Evolutionary conservation across 1,284 basidiomycete species (phyloP).

Genomic region (Exobasidium rhododendri): DNA sequence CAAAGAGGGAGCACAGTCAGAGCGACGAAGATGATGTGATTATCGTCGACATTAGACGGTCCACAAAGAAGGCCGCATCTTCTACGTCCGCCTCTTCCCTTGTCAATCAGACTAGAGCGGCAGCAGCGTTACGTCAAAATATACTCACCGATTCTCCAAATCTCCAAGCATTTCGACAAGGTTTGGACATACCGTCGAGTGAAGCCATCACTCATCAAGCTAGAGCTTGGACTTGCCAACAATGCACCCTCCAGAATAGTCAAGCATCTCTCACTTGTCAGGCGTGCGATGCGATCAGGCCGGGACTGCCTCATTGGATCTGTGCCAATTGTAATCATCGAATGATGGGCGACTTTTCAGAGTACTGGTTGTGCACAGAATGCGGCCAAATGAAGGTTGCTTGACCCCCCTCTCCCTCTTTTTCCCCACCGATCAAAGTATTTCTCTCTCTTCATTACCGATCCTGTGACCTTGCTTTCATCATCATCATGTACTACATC

Average conservation of each 20-base stretch:
- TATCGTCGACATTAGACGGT: background rate
- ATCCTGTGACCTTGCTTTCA: too few species aligned
- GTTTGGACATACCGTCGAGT: background rate
- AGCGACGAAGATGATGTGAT: slow-evolving; percentile 1
- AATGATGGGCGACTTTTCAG: slow-evolving; percentile 13
- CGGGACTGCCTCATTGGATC: slow-evolving; percentile 11
- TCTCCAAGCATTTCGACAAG: background rate
- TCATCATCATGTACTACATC: background rate
- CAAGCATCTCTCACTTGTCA: background rate
- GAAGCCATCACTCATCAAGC: background rate
- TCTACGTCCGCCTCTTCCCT: background rate
- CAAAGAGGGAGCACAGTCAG: background rate
- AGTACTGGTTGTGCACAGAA: slow-evolving; percentile 8
- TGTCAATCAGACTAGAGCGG: background rate
- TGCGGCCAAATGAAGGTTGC: slow-evolving; percentile 13
- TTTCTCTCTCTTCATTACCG: background rate
- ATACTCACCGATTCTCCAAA: background rate
- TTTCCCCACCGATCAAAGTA: background rate
- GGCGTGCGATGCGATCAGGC: slow-evolving; percentile 8
- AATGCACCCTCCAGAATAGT: slow-evolving; percentile 14
- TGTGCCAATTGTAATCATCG: slow-evolving; percentile 9
- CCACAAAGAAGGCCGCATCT: background rate
- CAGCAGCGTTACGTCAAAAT: background rate
- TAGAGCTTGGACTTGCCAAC: slow-evolving; percentile 13
- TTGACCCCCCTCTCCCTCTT: too few species aligned